Base-by-base conservation (phyloP, 2,329 filamentous ascomycete genomes). In the Stemphylium vesicarium region DNA sequence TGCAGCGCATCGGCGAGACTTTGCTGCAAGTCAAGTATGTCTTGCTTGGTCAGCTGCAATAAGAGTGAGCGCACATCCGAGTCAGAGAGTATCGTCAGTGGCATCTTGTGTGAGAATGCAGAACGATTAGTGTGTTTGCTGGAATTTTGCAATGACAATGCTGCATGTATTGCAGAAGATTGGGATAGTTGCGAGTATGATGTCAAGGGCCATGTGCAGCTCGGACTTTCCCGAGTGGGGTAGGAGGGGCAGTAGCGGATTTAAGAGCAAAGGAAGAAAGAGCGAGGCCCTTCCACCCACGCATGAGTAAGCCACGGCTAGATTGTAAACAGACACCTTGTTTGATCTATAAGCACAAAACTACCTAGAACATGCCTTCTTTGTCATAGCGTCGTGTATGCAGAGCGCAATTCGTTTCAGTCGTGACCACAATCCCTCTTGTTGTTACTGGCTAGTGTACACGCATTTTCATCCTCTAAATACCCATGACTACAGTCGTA, bases 1-100 rank as follows among this genome's bases (percentile, higher is more conserved):
- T 85, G 84, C 4, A 89, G 77, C 0, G 85, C 84, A 55, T 86
- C 82, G 20, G 82, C 82, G 4, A 89, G 80, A 20, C 79, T 82
- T 59, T 80, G 74, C 57, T 87, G 85, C 7, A 88, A 75, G n/a
- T 80, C 73, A 22, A 81, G 65, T 24, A 88, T 80, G 62, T 88
- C 84, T 48, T 85, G 80, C 47, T 79, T 81, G 35, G 75, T 81
- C 45, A 88, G 76, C 11, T 82, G 81, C 41, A 83, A 78, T 7
- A 88, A 79, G 7, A 88, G 73, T 4, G 73, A 75, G 53, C 79
- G 81, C 26, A 88, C 82, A 60, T 88, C 82, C 11, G 77, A 64
- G 64, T 84, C 81, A 20, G 83, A 81, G 26, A 88, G 80, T 32
- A 88, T 76, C 0, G 84, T 87, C 54, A 88, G 78, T 47, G 85